Base-by-base conservation (phyloP, 768 basidiomycete genomes). In the Leccinum incarnatum region DNA sequence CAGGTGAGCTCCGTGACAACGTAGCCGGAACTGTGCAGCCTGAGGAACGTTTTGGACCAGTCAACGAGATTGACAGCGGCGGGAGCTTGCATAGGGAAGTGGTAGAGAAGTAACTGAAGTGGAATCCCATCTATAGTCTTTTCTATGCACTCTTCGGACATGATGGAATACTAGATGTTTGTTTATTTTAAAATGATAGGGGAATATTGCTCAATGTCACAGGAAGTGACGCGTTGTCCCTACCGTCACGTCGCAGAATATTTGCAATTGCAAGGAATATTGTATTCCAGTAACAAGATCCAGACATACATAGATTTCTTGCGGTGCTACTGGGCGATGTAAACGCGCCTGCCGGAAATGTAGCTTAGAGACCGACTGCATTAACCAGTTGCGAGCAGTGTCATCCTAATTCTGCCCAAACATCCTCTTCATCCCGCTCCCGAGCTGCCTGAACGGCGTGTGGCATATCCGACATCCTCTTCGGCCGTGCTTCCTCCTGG, bases 321-420 rank as follows among this genome's bases (percentile, higher is more conserved):
- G 32, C 32, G 32, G 32, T 34, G 32, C 12, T 34, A 34, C 32
- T 14, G 32, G 32, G 12, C 2, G 32, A 34, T 34, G 32, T 34
- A 34, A 34, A 32, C 32, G 5, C 32, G 5, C 30, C 30, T 32
- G 32, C 32, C 12, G 32, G 32, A 34, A 34, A 12, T 12, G 4
- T 32, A 29, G 27, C 27, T 29, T 29, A 32, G 32, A 32, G 32
- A 32, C 32, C 32, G 32, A 32, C 32, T 32, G 32, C 32, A 37
- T 37, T 37, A 23, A 21, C 0, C 42, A 45, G 42, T 21, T 45
- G 30, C 17, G 19, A 17, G 32, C 4, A 15, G 21, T 30, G 11
- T 36, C 69, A 85, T 37, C 82, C 84, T 51, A 84, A 67, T 67
- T 83, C 83, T 3, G 88, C 88, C 89, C 89, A 91, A 48, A 87